Evolutionary conservation across 495 filamentous ascomycete species (phyloP).

Genomic region (Aspergillus indologenus): DNA sequence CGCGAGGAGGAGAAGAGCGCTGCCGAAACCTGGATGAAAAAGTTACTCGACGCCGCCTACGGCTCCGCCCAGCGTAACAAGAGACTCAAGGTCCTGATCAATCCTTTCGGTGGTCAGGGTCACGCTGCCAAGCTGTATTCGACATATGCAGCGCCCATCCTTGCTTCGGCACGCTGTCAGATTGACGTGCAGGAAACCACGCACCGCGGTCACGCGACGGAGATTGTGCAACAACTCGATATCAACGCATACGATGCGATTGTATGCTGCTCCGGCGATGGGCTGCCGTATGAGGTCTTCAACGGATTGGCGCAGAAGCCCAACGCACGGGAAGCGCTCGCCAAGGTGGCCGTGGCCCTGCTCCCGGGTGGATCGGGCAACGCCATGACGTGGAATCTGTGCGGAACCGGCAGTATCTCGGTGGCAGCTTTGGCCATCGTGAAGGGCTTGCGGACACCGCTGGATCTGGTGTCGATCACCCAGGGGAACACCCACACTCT

Average conservation of each 20-base stretch:
- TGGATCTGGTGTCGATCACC: conserved; percentile 86
- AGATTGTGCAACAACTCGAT: conserved; percentile 77
- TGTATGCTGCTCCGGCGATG: conserved; percentile 88
- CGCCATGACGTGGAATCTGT: conserved; percentile 86
- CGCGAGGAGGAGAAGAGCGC: conserved; percentile 47
- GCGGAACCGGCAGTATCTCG: conserved; percentile 73
- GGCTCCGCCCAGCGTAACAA: conserved; percentile 65
- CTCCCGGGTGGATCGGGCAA: conserved; percentile 93
- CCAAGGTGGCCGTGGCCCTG: conserved; percentile 79
- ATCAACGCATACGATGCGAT: conserved; percentile 77
- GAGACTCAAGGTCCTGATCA: conserved; percentile 82
- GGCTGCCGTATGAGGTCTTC: conserved; percentile 88
- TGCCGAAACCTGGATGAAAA: conserved; percentile 58
- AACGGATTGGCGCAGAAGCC: conserved; percentile 78
- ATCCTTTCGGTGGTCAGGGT: conserved; percentile 86
- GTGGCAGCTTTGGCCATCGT: conserved; percentile 76
- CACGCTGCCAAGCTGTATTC: conserved; percentile 70
- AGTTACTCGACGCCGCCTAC: conserved; percentile 68
- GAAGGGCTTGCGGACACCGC: conserved; percentile 75
- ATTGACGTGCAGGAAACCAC: conserved; percentile 73
- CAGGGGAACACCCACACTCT: conserved; percentile 69
- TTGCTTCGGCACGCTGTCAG: conserved; percentile 75
- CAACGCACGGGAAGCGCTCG: conserved; percentile 71
- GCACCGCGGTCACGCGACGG: conserved; percentile 71
- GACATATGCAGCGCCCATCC: conserved; percentile 73